Percentiles rank a stretch among this genome's conserved stretches.
These are phyloP conservation scores for Solanum chacoense DNA, from an alignment of 305 asterid genomes.

Conservation along the genomic window DNA sequence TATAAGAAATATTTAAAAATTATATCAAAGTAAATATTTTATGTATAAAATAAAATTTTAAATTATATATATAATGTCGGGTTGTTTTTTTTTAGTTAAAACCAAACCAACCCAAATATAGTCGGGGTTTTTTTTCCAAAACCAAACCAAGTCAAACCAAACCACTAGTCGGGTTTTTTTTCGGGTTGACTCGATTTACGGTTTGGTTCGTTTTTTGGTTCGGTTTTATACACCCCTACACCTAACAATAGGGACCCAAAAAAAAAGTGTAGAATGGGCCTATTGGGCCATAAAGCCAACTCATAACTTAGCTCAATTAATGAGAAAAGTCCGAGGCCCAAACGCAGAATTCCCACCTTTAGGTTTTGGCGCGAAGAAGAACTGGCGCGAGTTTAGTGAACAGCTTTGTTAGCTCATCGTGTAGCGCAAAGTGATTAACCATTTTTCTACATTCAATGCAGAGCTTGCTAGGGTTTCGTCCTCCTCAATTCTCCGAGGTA, in stretches of 20 bases:
- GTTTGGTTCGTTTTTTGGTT: no score
- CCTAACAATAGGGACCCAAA: background rate
- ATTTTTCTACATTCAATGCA: slow-evolving; percentile 14
- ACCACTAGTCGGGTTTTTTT: no score
- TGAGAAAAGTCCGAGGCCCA: background rate
- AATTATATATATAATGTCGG: no score
- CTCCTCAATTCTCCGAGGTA: slow-evolving; percentile 65
- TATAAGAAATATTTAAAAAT: no score
- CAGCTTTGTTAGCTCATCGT: background rate
- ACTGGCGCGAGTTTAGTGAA: background rate
- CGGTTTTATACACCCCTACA: no score
- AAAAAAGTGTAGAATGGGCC: background rate
- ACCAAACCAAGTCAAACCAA: no score
- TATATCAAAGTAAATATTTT: no score
- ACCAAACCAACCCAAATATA: no score
- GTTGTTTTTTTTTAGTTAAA: no score
- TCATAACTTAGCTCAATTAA: background rate
- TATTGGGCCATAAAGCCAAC: background rate
- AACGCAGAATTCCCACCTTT: background rate
- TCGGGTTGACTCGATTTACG: no score
- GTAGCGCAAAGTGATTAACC: background rate
- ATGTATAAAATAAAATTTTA: no score
- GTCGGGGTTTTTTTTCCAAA: no score
- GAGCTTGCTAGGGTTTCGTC: slow-evolving; percentile 38
- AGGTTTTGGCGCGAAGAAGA: background rate